Percentiles rank a stretch among this genome's conserved stretches.
Conservation (phyloP, 1,284 basidiomycete genomes). For the Rugiboletus extremiorientalis region DNA sequence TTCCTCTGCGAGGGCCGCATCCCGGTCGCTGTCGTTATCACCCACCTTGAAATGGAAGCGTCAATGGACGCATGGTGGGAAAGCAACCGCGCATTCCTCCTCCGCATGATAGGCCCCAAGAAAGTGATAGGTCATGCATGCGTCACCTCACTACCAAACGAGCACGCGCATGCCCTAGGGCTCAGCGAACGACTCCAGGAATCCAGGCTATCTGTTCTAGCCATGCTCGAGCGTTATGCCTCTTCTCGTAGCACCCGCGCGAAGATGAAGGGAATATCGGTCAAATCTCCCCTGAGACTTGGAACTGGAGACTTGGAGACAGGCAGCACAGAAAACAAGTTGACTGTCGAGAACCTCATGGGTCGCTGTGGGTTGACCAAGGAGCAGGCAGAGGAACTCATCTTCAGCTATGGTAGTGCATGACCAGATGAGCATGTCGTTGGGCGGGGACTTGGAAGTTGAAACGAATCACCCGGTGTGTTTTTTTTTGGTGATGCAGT, state of each 20-base stretch:
- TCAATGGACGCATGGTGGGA: constrained; percentile 10
- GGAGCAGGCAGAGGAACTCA: neutral
- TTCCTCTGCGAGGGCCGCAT: constrained; percentile 27
- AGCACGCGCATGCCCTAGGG: neutral
- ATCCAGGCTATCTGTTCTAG: neutral
- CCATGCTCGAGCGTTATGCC: constrained; percentile 5
- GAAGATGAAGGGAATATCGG: too few relatives aligned
- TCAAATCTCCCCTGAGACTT: too few relatives aligned
- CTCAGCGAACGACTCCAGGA: neutral
- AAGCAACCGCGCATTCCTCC: neutral
- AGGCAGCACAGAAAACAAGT: neutral
- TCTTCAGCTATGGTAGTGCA: too few relatives aligned
- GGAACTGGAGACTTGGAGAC: too few relatives aligned
- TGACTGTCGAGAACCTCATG: neutral
- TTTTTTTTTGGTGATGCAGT: too few relatives aligned
- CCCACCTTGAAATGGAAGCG: constrained; percentile 5
- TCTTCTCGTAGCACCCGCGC: neutral
- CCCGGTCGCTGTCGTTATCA: constrained; percentile 32
- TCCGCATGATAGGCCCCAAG: neutral
- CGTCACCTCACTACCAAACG: constrained; percentile 9
- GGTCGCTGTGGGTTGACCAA: neutral
- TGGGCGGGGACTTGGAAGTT: too few relatives aligned
- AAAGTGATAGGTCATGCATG: constrained; percentile 16
- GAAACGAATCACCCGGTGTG: too few relatives aligned
- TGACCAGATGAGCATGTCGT: too few relatives aligned